Base-by-base conservation (phyloP, 1,284 basidiomycete species). In the Meira nashicola region DNA sequence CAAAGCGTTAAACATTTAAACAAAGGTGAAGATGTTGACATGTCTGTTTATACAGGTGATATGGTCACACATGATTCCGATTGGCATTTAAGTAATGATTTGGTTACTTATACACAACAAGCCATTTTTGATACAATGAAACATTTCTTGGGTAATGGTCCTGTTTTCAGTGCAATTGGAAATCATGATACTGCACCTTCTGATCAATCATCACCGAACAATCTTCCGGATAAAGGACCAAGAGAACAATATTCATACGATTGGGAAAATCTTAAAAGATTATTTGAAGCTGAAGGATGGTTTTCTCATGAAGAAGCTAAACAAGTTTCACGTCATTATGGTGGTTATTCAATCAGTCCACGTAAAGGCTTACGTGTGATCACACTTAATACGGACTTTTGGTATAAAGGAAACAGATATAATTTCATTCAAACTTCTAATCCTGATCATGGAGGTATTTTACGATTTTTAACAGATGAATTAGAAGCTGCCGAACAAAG, bases 381-480 rank as follows among this genome's bases (percentile, higher is more conserved):
- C 60, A 85, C 87, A 39, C 77, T 90, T 62, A 89, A 90, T 72
- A 89, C 87, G 15, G 86, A 90, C 74, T 67, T 75, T 25, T 74
- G 71, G 72, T 77, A 75, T 70, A 67, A 63, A 56, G 54, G 55
- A 52, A 74, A 90, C 71, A 85, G 83, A 65, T 88, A 89, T 79
- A 87, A 86, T 73, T 89, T 86, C 73, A 86, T 91, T 79, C 87
- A 90, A 70, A 82, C 88, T 69, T 85, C 84, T 19, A 77, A 85
- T 41, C 83, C 86, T 1, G 89, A 90, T 75, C 81, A 81, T 41
- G 87, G 85, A 40, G 88, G 88, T 9, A 87, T 87, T 83, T 80
- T 90, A 64, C 82, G 87, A 23, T 90, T 88, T 80, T 71, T 90
- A 58, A 89, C 89, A 2, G 86, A 89, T 66, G 87, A 90, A 77